Evolutionary conservation across 768 basidiomycete genomes (phyloP), one percentile per base, ranked within the genome.

Genomic region (Imleria badia): DNA sequence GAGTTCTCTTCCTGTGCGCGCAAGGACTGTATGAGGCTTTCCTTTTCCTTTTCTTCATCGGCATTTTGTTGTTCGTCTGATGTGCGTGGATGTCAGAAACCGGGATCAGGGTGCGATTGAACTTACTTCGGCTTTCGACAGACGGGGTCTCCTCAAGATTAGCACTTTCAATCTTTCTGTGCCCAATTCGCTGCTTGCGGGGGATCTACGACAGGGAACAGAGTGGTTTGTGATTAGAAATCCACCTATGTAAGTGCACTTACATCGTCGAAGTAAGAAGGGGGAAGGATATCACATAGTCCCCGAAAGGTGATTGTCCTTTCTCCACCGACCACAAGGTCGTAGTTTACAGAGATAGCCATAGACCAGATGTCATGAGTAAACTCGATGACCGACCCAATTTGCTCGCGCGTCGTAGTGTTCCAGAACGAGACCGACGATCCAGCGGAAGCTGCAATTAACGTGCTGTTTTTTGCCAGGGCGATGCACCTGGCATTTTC

Each of bases 341-440:
- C 22, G n/a, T 54, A 14, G 17, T 42, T 42, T 20, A 26, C 0
- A 7, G 55, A 54, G 12, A 54, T 22, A 5, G 45, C 40, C 9
- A 53, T 31, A 5, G 14, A 33, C 14, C 2, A 10, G 26, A 52
- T 2, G 1, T 0, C 11, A 9, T 15, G 1, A 5, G 30, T 2
- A 6, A 43, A n/a, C 19, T 30, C 2, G 10, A 55, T 14, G 34
- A 31, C 26, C 23, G 12, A 29, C 0, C 42, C 50, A 2, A 59
- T 52, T 29, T 52, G 50, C 12, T 48, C 3, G 22, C 41, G 45
- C 1, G 57, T 59, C 0, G 5, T 29, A 2, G 22, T n/a, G 39
- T 60, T 31, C 57, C 57, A 59, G 20, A 60, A 55, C 1, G 59
- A 60, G 15, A 60, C 38, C 6, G 45, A 55, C 0, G 51, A 38